Conservation (phyloP, 2,329 filamentous ascomycete genomes). For the Annulohypoxylon truncatum region DNA sequence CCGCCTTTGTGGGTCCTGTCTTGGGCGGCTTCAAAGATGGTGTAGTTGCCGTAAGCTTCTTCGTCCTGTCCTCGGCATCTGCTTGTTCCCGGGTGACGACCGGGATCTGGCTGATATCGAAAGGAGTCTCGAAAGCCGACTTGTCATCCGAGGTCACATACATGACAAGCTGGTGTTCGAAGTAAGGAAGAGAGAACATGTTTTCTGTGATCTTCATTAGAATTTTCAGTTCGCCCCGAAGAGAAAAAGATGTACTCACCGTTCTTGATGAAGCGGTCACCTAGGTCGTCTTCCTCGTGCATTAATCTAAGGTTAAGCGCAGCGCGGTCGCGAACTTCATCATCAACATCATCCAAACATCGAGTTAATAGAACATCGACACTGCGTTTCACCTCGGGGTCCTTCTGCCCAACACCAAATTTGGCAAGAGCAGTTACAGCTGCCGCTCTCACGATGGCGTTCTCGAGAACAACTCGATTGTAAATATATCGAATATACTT, state of each 20-base stretch:
- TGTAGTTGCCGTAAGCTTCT: constrained; percentile 94
- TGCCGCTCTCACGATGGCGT: constrained; percentile 93
- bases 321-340: constrained; percentile 96
- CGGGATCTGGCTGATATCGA: constrained; percentile 91
- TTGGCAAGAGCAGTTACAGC: constrained; percentile 96
- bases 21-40: constrained; percentile 95
- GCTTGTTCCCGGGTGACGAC: constrained; percentile 96
- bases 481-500: constrained; percentile 99
- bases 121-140: constrained; percentile 83
- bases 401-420: constrained; percentile 96
- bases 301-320: constrained; percentile 93
- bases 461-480: constrained; percentile 96
- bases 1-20: constrained; percentile 78
- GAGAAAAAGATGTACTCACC: constrained; percentile 63
- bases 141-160: constrained; percentile 95
- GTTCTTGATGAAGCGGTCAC: constrained; percentile 90
- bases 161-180: constrained; percentile 97
- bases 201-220: constrained; percentile 71
- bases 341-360: constrained; percentile 96
- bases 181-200: constrained; percentile 93
- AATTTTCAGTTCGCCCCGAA: constrained; percentile 4
- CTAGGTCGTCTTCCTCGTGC: constrained; percentile 89
- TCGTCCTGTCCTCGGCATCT: constrained; percentile 93
- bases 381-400: constrained; percentile 95
- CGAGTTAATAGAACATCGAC: constrained; percentile 91